Evolutionary conservation across 345 rosid genomes (phyloP), one percentile per base, ranked within the genome.

Genomic region (Citrus sp.): DNA sequence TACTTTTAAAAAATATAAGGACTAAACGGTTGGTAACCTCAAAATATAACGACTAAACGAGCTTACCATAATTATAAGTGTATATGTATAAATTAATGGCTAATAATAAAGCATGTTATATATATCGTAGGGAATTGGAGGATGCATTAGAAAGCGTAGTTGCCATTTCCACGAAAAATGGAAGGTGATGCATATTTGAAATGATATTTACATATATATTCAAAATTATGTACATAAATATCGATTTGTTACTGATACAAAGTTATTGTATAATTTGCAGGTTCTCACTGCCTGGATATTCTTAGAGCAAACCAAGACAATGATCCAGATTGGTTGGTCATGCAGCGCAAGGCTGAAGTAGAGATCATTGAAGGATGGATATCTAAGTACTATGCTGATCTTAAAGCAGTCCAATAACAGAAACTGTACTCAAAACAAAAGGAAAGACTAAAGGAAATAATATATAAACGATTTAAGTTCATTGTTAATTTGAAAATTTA

Each of bases 261-360:
- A 49, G 25, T 3, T 35, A 12, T 67, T 65, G 7, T 60, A 28
- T 60, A 55, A n/a, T 67, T 55, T 61, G 21, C 79, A 85, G 87
- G 87, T 5, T 85, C 87, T 40, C 87, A 85, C 37, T 49, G 78
- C 78, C 68, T 82, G 76, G 87, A 85, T 73, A 77, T 85, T 55
- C 83, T 73, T 7, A 28, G 21, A 42, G 82, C 83, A 28, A 73
- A 38, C 14, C 2, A 25, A 37, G 38, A 32, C 21, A 59, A 40
- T 51, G 87, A 85, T 77, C 87, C 87, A 5, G 67, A 79, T 24
- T 85, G 87, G 87, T 77, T 85, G 58, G 75, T 77, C 21, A 27
- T 56, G 19, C 87, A 85, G 46, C 79, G 87, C 19, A 56, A 82
- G 65, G 66, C 62, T 3, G 87, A 85, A 77, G 60, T 82, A 7